Base-by-base conservation (phyloP, 257 asterid genomes). In the Penstemon newberryi region DNA sequence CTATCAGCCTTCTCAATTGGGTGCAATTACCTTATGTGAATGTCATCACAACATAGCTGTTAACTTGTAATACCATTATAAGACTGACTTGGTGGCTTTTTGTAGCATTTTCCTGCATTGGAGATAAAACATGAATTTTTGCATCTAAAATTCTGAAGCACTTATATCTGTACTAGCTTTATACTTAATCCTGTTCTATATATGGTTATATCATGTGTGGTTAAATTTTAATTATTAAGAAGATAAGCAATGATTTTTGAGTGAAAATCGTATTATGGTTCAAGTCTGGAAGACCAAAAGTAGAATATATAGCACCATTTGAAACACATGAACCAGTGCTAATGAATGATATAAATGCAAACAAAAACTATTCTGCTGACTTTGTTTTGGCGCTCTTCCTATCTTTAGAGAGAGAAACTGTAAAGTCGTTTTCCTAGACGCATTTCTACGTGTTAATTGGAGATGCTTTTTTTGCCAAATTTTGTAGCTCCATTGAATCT, bases 61-160 rank as follows among this genome's bases (percentile, higher is more conserved):
- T 44, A 3, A 15, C 70, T 49, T 58, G 67, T 13, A 58, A 49
- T n/a, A 19, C 8, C 37, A 72, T 65, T 5, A 45, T 33, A 51
- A 47, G 56, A 49, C 37, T 63, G 62, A 52, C 57, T 50, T 51
- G 65, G 51, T 54, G 53, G 37, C 12, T 67, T 60, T 53, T 56
- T 63, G 25, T 76, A n/a, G 54, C 52, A 8, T 60, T 60, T 44
- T 49, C 46, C 11, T 69, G 40, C 39, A 51, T 44, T 52, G 51
- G 53, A 12, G 60, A 49, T 25, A 47, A 57, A 52, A 46, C 40
- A 39, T 69, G 8, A 3, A 38, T 25, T 3, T 45, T n/a, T n/a
- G 10, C 37, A 38, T 19, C 36, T 13, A 46, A 50, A 74, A 36
- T 6, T 70, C 58, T 60, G 77, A 52, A 45, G 8, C 75, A 39